Evolutionary conservation across 1,284 basidiomycete species (phyloP).

Genomic region (Cryptococcus sp.): DNA sequence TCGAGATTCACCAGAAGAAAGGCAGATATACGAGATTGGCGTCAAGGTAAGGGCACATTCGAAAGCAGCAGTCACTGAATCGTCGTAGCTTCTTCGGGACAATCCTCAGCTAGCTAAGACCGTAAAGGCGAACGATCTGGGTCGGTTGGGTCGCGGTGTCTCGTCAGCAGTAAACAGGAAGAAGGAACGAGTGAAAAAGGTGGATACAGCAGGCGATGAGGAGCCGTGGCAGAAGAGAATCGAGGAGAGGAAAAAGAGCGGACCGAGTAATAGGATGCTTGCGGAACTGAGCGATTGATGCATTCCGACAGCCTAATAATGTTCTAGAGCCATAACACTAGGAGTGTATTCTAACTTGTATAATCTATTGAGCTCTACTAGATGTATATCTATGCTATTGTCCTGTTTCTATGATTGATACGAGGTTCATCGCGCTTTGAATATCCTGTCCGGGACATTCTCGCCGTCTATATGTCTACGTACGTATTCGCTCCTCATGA

Average conservation of each 20-base stretch:
- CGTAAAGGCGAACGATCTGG: constrained; percentile 42
- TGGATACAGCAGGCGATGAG: background rate
- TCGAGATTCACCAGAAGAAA: constrained; percentile 41
- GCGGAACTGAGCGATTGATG: constrained; percentile 12
- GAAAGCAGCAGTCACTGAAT: background rate
- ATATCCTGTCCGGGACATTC: constrained; percentile 39
- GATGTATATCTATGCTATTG: constrained; percentile 6
- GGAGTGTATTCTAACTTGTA: background rate
- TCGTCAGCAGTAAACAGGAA: background rate
- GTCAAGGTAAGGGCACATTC: constrained; percentile 28
- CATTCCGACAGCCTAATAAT: constrained; percentile 6
- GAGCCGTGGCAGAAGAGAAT: constrained; percentile 17
- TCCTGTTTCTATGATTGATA: background rate
- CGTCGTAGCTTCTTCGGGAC: constrained; percentile 24
- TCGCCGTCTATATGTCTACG: constrained; percentile 58
- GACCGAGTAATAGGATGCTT: constrained; percentile 6
- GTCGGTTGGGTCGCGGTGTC: constrained; percentile 22
- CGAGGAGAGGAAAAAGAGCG: constrained; percentile 6
- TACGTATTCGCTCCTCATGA: constrained; percentile 65
- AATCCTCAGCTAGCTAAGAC: constrained; percentile 31
- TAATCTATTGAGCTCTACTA: constrained; percentile 4
- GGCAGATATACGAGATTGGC: constrained; percentile 42
- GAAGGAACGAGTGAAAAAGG: background rate
- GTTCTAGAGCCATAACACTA: background rate
- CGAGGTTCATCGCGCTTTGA: constrained; percentile 29